Conservation (phyloP, 306 rosid species). For the Rosa persica region DNA sequence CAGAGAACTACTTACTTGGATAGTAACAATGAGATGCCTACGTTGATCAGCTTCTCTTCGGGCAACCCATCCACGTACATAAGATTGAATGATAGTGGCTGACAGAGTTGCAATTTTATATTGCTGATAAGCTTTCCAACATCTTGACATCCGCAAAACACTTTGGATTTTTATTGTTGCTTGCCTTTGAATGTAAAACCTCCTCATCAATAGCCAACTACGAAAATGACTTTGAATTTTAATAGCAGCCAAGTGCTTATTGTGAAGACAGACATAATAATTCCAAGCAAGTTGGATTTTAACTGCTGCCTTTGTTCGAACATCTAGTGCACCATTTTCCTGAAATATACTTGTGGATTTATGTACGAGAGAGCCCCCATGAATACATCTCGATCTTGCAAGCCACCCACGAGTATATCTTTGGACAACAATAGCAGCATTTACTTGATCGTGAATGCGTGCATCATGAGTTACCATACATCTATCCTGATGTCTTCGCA, state of each 20-base stretch:
- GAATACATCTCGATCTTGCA: slow-evolving; percentile 38
- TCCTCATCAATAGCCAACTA: slow-evolving; percentile 59
- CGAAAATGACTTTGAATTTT: slow-evolving; percentile 64
- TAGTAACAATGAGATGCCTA: slow-evolving; percentile 48
- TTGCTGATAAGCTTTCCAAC: slow-evolving; percentile 50
- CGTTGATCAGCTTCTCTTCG: slow-evolving; percentile 45
- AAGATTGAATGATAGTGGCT: slow-evolving; percentile 66
- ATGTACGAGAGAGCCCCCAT: slow-evolving; percentile 34
- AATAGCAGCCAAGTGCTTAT: slow-evolving; percentile 46
- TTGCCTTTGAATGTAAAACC: slow-evolving; percentile 43
- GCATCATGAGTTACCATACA: slow-evolving; percentile 20
- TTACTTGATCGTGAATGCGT: slow-evolving; percentile 23
- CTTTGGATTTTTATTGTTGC: slow-evolving; percentile 65
- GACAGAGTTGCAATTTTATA: slow-evolving; percentile 43
- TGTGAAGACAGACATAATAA: slow-evolving; percentile 26
- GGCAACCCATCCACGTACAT: slow-evolving; percentile 60
- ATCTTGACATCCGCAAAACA: slow-evolving; percentile 60
- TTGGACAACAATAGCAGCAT: slow-evolving; percentile 53
- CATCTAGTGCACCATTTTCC: slow-evolving; percentile 29
- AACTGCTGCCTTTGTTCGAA: slow-evolving; percentile 44
- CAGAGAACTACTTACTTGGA: slow-evolving; percentile 61
- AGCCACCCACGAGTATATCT: slow-evolving; percentile 56
- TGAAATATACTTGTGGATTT: slow-evolving; percentile 23
- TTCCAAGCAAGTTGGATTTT: slow-evolving; percentile 55
- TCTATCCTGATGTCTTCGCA: slow-evolving; percentile 35